Evolutionary conservation across 768 basidiomycete species (phyloP).

Genomic region (Candolleomyces aberdarensis): DNA sequence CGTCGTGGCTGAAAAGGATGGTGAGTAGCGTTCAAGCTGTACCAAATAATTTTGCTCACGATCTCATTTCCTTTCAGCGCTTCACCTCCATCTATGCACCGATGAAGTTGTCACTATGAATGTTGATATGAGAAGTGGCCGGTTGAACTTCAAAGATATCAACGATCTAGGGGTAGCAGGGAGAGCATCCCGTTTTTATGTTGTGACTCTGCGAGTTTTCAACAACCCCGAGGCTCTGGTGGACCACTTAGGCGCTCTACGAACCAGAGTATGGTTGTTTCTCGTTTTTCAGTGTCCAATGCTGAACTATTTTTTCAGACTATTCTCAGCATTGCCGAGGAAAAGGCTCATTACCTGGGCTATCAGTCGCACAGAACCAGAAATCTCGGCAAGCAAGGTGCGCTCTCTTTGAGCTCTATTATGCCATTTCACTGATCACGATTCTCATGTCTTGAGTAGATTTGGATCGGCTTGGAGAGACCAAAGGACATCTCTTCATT

Average conservation of each 20-base stretch:
- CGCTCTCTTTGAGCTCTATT: slow-evolving; percentile 5
- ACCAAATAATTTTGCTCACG: background rate
- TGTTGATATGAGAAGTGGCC: slow-evolving; percentile 78
- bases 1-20: slow-evolving; percentile 51
- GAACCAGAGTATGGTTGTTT: slow-evolving; percentile 52
- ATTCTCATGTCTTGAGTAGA: slow-evolving; percentile 40
- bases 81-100: slow-evolving; percentile 70
- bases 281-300: background rate
- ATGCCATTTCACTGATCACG: background rate
- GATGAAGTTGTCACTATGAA: slow-evolving; percentile 75
- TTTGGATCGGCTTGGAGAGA: slow-evolving; percentile 63
- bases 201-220: slow-evolving; percentile 61
- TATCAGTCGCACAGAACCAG: slow-evolving; percentile 67
- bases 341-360: slow-evolving; percentile 86
- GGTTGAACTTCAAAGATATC: slow-evolving; percentile 73
- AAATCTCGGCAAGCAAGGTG: slow-evolving; percentile 67
- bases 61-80: slow-evolving; percentile 29
- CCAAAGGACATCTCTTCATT: slow-evolving; percentile 67
- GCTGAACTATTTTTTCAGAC: slow-evolving; percentile 46
- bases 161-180: slow-evolving; percentile 77
- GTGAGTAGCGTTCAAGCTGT: slow-evolving; percentile 31
- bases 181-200: slow-evolving; percentile 61
- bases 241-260: slow-evolving; percentile 54
- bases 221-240: slow-evolving; percentile 61
- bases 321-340: slow-evolving; percentile 76